Evolutionary conservation across 106 monocot genomes (phyloP).

Genomic region (Posidonia australis): DNA sequence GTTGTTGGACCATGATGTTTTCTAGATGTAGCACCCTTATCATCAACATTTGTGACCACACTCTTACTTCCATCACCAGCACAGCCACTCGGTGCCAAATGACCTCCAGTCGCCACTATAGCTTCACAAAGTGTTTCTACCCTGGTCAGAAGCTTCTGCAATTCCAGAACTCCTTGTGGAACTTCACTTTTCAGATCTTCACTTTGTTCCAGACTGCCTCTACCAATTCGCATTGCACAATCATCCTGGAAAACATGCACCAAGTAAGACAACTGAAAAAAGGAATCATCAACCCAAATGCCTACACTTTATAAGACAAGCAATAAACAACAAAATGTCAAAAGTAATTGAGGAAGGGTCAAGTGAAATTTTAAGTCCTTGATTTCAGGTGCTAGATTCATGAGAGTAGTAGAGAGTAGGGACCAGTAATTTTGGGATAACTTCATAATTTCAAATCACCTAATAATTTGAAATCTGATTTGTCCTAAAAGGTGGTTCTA

Average conservation of each 20-base stretch:
- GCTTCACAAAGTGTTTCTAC: slow-evolving; percentile 47
- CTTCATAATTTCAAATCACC: too few relatives aligned
- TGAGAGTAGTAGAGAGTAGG: too few relatives aligned
- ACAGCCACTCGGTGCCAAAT: slow-evolving; percentile 18
- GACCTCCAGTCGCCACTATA: slow-evolving; percentile 17
- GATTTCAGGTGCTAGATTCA: too few relatives aligned
- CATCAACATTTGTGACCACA: slow-evolving; percentile 3
- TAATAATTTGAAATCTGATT: too few relatives aligned
- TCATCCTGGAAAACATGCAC: slow-evolving; percentile 16
- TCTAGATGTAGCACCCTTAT: slow-evolving; percentile 14
- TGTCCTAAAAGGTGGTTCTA: too few relatives aligned
- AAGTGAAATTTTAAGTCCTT: too few relatives aligned
- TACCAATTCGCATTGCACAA: background rate
- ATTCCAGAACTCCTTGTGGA: slow-evolving; percentile 20
- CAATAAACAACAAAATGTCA: too few relatives aligned
- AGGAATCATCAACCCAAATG: background rate
- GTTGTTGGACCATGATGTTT: background rate
- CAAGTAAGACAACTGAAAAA: background rate
- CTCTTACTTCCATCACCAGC: slow-evolving; percentile 14
- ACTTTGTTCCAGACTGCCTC: background rate
- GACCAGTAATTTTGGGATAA: too few relatives aligned
- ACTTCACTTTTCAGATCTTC: slow-evolving; percentile 1
- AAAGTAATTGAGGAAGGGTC: too few relatives aligned
- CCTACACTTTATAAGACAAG: too few relatives aligned
- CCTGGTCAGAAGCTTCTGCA: slow-evolving; percentile 42